A percentile compares a stretch with the other conserved stretches of the same genome.
Evolutionary conservation across 768 basidiomycete species (phyloP).

Genomic region (Royoungia palumana): DNA sequence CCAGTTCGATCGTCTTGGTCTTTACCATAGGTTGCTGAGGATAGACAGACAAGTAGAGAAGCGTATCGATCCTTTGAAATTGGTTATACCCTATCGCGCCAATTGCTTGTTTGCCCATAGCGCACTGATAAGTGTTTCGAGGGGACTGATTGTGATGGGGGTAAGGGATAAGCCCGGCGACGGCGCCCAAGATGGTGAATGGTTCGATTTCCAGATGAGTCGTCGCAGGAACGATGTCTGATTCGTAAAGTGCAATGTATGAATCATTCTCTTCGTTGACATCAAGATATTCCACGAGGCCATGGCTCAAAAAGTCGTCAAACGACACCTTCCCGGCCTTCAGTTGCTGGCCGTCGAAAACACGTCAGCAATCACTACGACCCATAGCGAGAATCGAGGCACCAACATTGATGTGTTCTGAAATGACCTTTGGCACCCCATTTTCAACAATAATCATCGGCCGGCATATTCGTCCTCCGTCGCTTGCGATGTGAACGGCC

Average conservation of each 20-base stretch:
- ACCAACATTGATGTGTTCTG: constrained; percentile 73
- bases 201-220: constrained; percentile 99
- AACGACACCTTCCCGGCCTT: constrained; percentile 78
- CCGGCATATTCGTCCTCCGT: constrained; percentile 96
- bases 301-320: constrained; percentile 89
- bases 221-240: constrained; percentile 73
- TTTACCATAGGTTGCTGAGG: constrained; percentile 99
- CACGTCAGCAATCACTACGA: constrained; percentile 3
- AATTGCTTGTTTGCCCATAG: constrained; percentile 99
- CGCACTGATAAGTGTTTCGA: constrained; percentile 98
- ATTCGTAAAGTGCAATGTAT: constrained; percentile 91
- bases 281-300: constrained; percentile 96
- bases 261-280: constrained; percentile 99
- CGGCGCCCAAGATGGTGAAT: constrained; percentile 95
- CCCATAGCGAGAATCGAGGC: not conserved
- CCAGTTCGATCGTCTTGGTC: constrained; percentile 95
- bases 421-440: constrained; percentile 67
- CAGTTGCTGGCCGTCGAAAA: constrained; percentile 51
- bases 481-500: constrained; percentile 93
- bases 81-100: constrained; percentile 99
- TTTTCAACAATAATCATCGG: constrained; percentile 96
- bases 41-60: constrained; percentile 96
- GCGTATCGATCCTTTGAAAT: constrained; percentile 94
- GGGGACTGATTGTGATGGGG: constrained; percentile 99
- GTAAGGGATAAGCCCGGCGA: constrained; percentile 97